Percentiles rank a stretch among this genome's conserved stretches.
Evolutionary conservation across 495 filamentous ascomycete species (phyloP).

Genomic region (Penicillium taxi): DNA sequence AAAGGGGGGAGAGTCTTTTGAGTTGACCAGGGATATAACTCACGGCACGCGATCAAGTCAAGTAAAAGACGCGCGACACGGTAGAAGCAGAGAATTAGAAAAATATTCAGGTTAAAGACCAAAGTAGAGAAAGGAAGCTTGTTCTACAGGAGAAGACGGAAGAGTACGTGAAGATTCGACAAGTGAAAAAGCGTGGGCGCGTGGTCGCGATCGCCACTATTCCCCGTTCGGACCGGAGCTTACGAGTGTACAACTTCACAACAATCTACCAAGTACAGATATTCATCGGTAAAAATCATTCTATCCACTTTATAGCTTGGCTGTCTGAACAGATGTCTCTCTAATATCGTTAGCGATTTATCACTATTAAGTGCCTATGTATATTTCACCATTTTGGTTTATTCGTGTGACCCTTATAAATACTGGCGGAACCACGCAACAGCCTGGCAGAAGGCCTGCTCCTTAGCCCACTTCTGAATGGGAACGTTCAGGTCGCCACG

Average conservation of each 20-base stretch:
- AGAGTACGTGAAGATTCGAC: neutral
- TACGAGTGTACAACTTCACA: too few relatives aligned
- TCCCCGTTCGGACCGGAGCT: slow-evolving; percentile 12
- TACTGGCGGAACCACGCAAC: slow-evolving; percentile 67
- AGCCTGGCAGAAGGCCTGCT: slow-evolving; percentile 78
- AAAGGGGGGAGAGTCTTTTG: neutral
- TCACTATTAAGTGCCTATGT: too few relatives aligned
- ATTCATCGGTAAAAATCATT: too few relatives aligned
- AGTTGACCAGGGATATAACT: slow-evolving; percentile 20
- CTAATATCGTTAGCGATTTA: too few relatives aligned
- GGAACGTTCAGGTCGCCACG: slow-evolving; percentile 55
- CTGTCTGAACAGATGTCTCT: too few relatives aligned
- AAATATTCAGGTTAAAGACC: neutral
- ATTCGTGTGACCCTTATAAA: slow-evolving; percentile 29
- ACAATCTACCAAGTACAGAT: too few relatives aligned
- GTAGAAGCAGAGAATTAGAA: neutral
- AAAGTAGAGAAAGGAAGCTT: neutral
- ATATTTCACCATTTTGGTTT: neutral
- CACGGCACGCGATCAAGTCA: slow-evolving; percentile 16
- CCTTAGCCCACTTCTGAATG: slow-evolving; percentile 66
- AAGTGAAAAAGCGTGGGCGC: slow-evolving; percentile 1
- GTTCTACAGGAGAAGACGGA: neutral
- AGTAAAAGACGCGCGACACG: slow-evolving; percentile 1
- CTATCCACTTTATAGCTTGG: too few relatives aligned
- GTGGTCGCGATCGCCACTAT: slow-evolving; percentile 12